Conservation (phyloP, 495 filamentous ascomycete species). For the Sabuloglossum arenarium region DNA sequence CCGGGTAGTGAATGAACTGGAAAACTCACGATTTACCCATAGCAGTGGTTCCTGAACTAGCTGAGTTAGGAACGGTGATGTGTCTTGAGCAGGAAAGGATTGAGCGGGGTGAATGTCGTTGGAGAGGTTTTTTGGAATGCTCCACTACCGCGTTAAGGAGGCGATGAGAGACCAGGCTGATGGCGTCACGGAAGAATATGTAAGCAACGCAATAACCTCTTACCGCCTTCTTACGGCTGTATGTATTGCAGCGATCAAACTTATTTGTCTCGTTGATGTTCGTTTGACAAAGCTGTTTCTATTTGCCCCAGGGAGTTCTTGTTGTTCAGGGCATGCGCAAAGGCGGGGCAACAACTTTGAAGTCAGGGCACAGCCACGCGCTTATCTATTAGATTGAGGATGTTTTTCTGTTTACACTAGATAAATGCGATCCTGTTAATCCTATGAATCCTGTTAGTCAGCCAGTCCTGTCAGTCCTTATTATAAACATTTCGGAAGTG, state of each 20-base stretch:
- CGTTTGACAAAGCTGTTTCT: background rate
- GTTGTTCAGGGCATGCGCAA: background rate
- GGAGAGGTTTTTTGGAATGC: background rate
- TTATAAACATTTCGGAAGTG: no score
- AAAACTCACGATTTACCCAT: slow-evolving; percentile 16
- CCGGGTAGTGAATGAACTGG: slow-evolving; percentile 2
- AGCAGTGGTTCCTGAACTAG: background rate
- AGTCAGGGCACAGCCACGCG: background rate
- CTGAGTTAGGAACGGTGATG: background rate
- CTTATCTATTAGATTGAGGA: background rate
- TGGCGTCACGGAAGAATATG: background rate
- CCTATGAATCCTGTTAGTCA: no score
- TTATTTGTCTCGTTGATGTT: background rate
- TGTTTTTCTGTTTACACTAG: background rate
- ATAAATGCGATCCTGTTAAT: no score
- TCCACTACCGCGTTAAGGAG: background rate
- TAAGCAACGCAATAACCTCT: background rate
- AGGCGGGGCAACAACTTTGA: slow-evolving; percentile 1
- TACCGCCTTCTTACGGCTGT: background rate
- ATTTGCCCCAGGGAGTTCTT: background rate
- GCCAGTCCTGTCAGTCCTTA: no score
- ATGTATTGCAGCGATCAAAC: background rate
- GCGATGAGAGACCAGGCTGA: background rate
- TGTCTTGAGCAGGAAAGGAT: background rate
- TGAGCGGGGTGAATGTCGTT: background rate